phyloP scores from a whole-genome alignment of 2,329 filamentous ascomycete species.

The Trichophyton verrucosum region DNA sequence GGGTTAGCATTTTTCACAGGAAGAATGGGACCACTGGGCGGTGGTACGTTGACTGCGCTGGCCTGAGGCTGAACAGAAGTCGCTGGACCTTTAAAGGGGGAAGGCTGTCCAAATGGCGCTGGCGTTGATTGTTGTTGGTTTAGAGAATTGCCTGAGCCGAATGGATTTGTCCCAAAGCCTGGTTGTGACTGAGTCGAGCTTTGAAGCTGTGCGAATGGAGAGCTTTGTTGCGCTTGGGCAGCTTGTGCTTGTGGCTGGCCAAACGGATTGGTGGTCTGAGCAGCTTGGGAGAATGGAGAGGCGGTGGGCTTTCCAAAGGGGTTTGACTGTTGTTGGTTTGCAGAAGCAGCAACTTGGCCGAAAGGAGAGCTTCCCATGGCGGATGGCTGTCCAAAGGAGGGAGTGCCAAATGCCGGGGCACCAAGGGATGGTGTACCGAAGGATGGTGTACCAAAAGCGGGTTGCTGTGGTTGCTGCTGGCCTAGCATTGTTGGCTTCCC shows the following conservation, averaged over 20 bases:
- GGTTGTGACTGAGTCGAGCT: neutral
- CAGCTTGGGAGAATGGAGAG: conserved; percentile 26
- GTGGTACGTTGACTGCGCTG: neutral
- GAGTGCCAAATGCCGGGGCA: conserved; percentile 3
- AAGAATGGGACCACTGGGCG: neutral
- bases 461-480: conserved; percentile 18
- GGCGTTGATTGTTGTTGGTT: conserved; percentile 2
- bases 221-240: neutral
- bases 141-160: neutral
- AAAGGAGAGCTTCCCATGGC: conserved; percentile 18
- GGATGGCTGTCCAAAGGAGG: conserved; percentile 5
- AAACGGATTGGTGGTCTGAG: conserved; percentile 12
- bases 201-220: conserved; percentile 11
- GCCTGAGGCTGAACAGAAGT: conserved; percentile 12
- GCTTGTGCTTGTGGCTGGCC: conserved; percentile 14
- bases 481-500: conserved; percentile 30
- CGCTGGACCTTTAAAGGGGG: conserved; percentile 16
- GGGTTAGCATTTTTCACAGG: conserved; percentile 11
- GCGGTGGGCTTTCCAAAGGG: conserved; percentile 8
- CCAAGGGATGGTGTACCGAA: neutral
- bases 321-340: conserved; percentile 3
- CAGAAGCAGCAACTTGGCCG: conserved; percentile 11
- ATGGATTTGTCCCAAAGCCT: neutral
- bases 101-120: conserved; percentile 20
- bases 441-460: conserved; percentile 1